Evolutionary conservation across 257 asterid genomes (phyloP), one percentile per base, ranked within the genome.

Genomic region (Galeopsis tetrahit): DNA sequence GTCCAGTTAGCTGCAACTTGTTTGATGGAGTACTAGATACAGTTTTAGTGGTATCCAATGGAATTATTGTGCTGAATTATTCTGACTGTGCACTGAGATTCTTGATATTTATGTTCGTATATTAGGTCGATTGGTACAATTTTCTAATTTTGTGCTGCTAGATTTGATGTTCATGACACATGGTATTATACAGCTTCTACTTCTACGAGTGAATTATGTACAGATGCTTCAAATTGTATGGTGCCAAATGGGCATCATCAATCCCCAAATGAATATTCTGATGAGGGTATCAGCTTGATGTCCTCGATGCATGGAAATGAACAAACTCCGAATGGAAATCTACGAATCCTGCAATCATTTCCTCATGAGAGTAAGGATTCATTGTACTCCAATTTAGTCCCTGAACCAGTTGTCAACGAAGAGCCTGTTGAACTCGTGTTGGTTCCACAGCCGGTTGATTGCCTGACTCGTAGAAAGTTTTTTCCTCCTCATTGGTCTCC

Each of bases 401-500:
- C 77, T 56, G 85, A 58, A 70, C 49, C 73, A 15, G 80, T 66
- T 61, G 68, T 56, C 28, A 9, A 14, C 2, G 74, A 73, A 42
- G 84, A 70, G 48, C 61, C 69, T 36, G 73, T 52, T 61, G 80
- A 62, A 62, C 66, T 75, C 17, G 78, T 74, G 31, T 48, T 74
- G 74, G 6, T 46, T 13, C 58, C 80, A 10, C 74, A 73, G 21
- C 75, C 60, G 4, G 69, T 72, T 66, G 78, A 81, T 71, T 66
- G 0, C 33, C 66, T 64, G 11, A 52, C 63, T 10, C 78, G 76
- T 0, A 81, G 78, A 0, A 77, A 56, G 6, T 79, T 17, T 61
- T 83, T 52, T 34, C 88, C 85, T 36, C 78, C 85, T 51, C 71
- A 83, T 43, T 79, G 84, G 85, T 79, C 84, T 10, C 33, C 68